Evolutionary conservation across 2,329 filamentous ascomycete species (phyloP).

Genomic region (Lecanicillium sp.): DNA sequence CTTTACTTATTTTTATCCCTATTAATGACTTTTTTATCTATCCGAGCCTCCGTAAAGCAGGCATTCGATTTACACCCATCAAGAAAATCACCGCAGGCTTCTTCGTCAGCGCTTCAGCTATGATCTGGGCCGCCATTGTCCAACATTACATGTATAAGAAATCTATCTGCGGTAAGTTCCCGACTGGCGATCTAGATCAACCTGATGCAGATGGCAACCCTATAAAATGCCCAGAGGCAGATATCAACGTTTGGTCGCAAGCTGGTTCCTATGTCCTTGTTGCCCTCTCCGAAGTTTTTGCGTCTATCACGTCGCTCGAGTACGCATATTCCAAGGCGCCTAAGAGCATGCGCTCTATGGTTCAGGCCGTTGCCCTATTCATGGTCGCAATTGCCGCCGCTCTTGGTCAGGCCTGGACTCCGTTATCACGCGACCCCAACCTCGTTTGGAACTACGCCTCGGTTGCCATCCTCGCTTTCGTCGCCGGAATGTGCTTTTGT

Average conservation of each 20-base stretch:
- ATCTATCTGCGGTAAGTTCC: conserved; percentile 46
- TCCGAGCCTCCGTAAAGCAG: conserved; percentile 54
- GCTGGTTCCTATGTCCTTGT: conserved; percentile 40
- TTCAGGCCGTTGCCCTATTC: conserved; percentile 60
- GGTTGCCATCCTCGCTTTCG: conserved; percentile 55
- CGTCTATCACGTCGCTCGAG: conserved; percentile 53
- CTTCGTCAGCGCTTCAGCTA: conserved; percentile 52
- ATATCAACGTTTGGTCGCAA: conserved; percentile 56
- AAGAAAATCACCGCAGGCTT: conserved; percentile 67
- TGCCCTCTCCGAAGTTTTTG: conserved; percentile 39
- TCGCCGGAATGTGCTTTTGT: conserved; percentile 63
- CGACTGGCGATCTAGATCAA: conserved; percentile 18
- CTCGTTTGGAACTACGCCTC: conserved; percentile 67
- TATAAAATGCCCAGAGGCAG: conserved; percentile 34
- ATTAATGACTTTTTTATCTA: conserved; percentile 62
- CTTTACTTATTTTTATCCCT: conserved; percentile 66
- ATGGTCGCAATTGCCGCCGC: conserved; percentile 61
- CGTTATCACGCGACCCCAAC: conserved; percentile 47
- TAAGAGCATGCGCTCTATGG: conserved; percentile 66
- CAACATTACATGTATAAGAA: conserved; percentile 56
- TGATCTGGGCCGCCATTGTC: conserved; percentile 45
- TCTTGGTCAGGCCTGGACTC: conserved; percentile 51
- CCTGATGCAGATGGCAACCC: conserved; percentile 24
- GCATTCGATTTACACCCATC: conserved; percentile 64
- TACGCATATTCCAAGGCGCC: conserved; percentile 72